Base-by-base conservation (phyloP, 129 eudicot species). In the Ambrosia trifida region DNA sequence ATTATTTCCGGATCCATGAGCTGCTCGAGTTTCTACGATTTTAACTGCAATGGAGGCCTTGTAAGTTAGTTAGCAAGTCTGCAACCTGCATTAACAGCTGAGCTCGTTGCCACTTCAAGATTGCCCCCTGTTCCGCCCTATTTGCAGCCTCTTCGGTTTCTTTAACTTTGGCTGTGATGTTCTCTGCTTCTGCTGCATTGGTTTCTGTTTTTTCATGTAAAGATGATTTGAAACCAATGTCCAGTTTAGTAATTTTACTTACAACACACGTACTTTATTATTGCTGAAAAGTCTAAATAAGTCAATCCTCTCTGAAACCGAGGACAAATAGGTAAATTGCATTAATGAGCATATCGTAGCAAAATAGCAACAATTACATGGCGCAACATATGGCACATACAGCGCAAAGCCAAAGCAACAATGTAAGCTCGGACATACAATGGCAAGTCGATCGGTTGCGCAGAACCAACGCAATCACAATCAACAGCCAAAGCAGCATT, bases 31-130 rank as follows among this genome's bases (percentile, higher is more conserved):
- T 80, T 95, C 99, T 0, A 97, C 88, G 43, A 95, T 86, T 66
- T 83, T 52, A 8, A 86, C 81, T 13, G 97, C 96, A 86, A 88
- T 84, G 4, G 80, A 28, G 36, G 99, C 99, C 74, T 84, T 86
- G 78, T 90, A 95, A 71, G 89, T 67, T n/a, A n/a, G n/a, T n/a
- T 35, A 87, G 91, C 58, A 86, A 64, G 66, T 95, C 99, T 2
- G 99, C 97, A 51, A 70, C 72, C 74, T 90, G 89, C 91, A 86
- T 83, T 16, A 90, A 86, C 78, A 56, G 28, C 69, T 95, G 99
- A 31, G 97, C 99, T 75, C 80, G 78, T 61, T 81, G 79, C 18
- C 99, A 87, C 83, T 90, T 95, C 45, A 4, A 49, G 28, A 84
- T 46, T 47, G 99, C 99, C 36, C 70, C 45, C 10, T 45, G 78